phyloP scores from a whole-genome alignment of 257 asterid genomes.

The Primulina eburnea region DNA sequence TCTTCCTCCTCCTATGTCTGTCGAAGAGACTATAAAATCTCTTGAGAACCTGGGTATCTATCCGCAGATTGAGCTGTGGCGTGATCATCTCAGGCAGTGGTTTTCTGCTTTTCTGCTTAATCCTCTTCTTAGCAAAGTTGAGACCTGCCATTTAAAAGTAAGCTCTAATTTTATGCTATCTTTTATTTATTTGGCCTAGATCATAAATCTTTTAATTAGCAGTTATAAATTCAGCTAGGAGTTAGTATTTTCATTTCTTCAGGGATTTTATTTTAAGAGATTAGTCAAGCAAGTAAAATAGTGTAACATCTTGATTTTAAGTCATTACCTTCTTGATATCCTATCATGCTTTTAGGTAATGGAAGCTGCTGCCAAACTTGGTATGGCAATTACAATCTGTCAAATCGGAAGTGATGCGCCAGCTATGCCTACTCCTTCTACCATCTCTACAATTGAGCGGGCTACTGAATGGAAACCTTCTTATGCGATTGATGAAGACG shows the following conservation, averaged over 20 bases:
- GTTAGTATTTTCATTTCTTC: conserved; percentile 6
- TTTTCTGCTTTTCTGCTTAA: conserved; percentile 69
- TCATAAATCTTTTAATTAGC: conserved; percentile 11
- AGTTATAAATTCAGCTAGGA: background rate
- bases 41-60: conserved; percentile 72
- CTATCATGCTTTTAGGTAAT: conserved; percentile 53
- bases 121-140: conserved; percentile 75
- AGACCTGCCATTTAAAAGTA: conserved; percentile 83
- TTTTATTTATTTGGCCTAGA: conserved; percentile 1
- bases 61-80: conserved; percentile 84
- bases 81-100: conserved; percentile 92
- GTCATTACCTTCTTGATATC: conserved; percentile 12
- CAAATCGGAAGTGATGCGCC: conserved; percentile 77
- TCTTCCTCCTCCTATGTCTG: conserved; percentile 90
- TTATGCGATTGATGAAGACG: conserved; percentile 82
- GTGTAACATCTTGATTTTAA: conserved; percentile 9
- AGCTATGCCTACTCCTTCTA: conserved; percentile 40
- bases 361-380: conserved; percentile 76
- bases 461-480: conserved; percentile 81
- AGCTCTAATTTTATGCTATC: conserved; percentile 21
- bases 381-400: conserved; percentile 58
- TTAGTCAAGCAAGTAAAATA: conserved; percentile 14
- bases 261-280: conserved; percentile 2
- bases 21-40: conserved; percentile 81
- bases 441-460: conserved; percentile 55